Conservation (phyloP, 1,284 basidiomycete species). For the Vanrija pseudolonga region DNA sequence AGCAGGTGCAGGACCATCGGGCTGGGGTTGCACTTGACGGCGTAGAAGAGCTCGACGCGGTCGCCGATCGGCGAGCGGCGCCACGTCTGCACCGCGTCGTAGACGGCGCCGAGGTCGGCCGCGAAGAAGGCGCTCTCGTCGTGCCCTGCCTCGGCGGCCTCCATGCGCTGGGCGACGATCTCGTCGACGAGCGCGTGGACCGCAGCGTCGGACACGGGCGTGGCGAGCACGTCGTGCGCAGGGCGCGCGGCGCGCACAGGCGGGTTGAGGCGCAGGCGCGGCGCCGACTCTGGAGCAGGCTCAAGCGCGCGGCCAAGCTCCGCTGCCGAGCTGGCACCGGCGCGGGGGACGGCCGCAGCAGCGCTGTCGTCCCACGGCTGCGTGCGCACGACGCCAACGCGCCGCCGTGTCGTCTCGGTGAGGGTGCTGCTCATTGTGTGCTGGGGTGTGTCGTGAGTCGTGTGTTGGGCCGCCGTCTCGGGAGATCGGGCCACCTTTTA, state of each 20-base stretch:
- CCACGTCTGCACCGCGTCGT: constrained; percentile 84
- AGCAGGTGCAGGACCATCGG: constrained; percentile 88
- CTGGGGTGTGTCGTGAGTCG: too few species aligned
- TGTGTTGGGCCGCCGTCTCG: constrained; percentile 34
- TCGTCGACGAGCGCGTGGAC: constrained; percentile 36
- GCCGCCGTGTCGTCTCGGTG: constrained; percentile 14
- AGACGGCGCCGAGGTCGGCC: constrained; percentile 85
- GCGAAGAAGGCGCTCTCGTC: constrained; percentile 92
- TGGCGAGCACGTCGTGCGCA: constrained; percentile 22
- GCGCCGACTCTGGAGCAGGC: constrained; percentile 21
- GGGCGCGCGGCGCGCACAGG: constrained; percentile 15
- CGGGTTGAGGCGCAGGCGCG: constrained; percentile 20
- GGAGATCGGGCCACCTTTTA: constrained; percentile 27
- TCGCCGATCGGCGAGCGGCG: constrained; percentile 62
- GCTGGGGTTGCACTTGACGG: constrained; percentile 97
- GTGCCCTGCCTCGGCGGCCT: constrained; percentile 1
- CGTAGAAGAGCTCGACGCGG: constrained; percentile 88
- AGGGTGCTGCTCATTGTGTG: constrained; percentile 21
- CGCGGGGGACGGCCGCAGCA: not conserved
- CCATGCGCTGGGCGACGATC: constrained; percentile 25
- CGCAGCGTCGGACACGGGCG: constrained; percentile 26
- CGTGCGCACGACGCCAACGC: constrained; percentile 12
- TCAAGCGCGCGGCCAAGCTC: constrained; percentile 39
- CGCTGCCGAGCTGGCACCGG: constrained; percentile 9
- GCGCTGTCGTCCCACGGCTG: constrained; percentile 11